Percentiles rank a stretch among this genome's conserved stretches.
These are phyloP conservation scores for Grigorovia jiainica DNA, from an alignment of 805 yeast species.

Conservation along the genomic window DNA sequence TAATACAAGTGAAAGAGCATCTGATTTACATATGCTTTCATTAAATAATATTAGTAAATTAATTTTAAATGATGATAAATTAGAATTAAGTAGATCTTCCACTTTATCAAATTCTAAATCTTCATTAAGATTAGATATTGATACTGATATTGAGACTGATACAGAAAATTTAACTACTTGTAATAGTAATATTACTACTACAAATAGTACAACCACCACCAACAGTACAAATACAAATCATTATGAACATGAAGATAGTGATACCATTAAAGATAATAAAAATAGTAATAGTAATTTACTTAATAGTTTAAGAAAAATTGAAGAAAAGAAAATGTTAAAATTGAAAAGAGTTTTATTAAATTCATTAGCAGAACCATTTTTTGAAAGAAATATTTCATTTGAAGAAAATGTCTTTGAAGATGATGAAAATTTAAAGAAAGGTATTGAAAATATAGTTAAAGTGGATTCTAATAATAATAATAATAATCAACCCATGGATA, in stretches of 20 bases:
- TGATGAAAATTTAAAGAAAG: conserved; percentile 28
- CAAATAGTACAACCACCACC: too few relatives aligned
- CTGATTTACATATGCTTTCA: conserved; percentile 27
- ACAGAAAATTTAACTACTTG: not conserved
- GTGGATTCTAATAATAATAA: conserved; percentile 3
- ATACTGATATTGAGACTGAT: not conserved
- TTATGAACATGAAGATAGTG: too few relatives aligned
- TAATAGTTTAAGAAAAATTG: not conserved
- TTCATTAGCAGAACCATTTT: conserved; percentile 29
- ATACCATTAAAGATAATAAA: not conserved
- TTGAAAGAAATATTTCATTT: conserved; percentile 18
- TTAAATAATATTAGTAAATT: conserved; percentile 25
- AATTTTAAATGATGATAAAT: conserved; percentile 14
- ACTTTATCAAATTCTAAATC: not conserved
- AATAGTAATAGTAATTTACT: not conserved
- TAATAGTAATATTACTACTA: too few relatives aligned
- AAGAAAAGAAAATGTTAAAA: conserved; percentile 6
- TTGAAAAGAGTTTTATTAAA: conserved; percentile 22
- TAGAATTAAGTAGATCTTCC: not conserved
- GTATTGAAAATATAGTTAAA: conserved; percentile 14
- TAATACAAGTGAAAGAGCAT: conserved; percentile 21
- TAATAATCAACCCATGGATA: conserved; percentile 1
- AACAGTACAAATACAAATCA: too few relatives aligned
- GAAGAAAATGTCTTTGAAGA: conserved; percentile 12
- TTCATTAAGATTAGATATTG: not conserved